Base-by-base conservation (phyloP, 352 stramenopile species). In the Globisporangium echinulatum region DNA sequence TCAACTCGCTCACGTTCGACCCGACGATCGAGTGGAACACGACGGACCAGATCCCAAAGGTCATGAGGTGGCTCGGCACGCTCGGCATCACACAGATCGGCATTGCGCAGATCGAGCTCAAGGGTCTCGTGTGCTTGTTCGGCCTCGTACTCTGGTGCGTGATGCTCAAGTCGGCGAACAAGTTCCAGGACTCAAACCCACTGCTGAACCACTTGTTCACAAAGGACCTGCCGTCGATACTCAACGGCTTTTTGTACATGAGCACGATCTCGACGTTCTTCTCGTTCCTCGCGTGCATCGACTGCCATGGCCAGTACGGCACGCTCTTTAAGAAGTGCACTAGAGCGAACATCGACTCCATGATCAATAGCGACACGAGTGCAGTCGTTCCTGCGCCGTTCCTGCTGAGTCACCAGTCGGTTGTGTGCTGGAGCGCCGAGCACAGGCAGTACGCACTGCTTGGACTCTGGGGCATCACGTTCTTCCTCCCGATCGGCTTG, bases 131-230 rank as follows among this genome's bases (percentile, higher is more conserved):
- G n/a, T 73, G 60, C 46, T 57, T 67, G 0, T 4, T 66, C 2
- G 50, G 66, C 42, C 56, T 88, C 13, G 2, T 68, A 8, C 36
- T 65, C 7, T 88, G 73, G 70, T 70, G 82, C 46, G n/a, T 86
- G 17, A 56, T 84, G 54, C 58, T 88, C 58, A 88, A 88, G 62
- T 80, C 75, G n/a, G 71, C 75, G 14, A 88, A 88, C 71, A 82
- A 82, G 50, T 88, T 88, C 61, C 78, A 79, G 53, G 75, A 88
- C 39, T 82, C 63, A 38, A 85, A 70, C 43, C 66, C 66, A 5
- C 50, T 76, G 25, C 59, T 88, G 11, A 80, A 88, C 63, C 70
- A 68, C 0, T 49, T 82, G 19, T 52, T 84, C 14, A 87, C 77
- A 7, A 87, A 85, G 42, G 77, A 87, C 54, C 60, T 87, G 14